Evolutionary conservation across 768 basidiomycete genomes (phyloP), one percentile per base, ranked within the genome.

Genomic region (Tephrocybe rancida): DNA sequence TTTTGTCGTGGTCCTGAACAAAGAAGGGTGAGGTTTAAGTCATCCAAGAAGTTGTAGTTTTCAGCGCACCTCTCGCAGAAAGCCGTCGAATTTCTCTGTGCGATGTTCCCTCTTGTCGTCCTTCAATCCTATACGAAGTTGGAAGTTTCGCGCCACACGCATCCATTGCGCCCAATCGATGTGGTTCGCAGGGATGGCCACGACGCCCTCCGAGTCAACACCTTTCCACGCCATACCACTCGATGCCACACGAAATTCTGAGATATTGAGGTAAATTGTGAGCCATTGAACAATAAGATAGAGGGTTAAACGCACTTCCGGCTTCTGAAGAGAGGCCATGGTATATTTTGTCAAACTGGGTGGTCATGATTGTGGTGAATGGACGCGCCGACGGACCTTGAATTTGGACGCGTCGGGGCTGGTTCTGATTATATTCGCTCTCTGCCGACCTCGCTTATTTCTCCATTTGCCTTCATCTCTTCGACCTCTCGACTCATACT

Each of bases 161-260:
- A 92, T 75, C 94, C 94, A 96, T 60, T 91, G 88, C 0, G 83
- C 86, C 86, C 88, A 93, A 70, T 92, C 94, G 59, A 97, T 88
- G 62, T 92, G 88, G 22, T 69, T 72, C 2, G 83, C 78, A 11
- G 85, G 75, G 53, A 95, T 78, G 10, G 88, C 85, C 11, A 78
- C 77, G 37, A 86, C 80, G 3, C 74, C 72, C 38, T 86, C 85
- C 13, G 75, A 79, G 16, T 91, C 90, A 43, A 83, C 81, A 38
- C 84, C 88, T 58, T 88, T 98, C 97, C 97, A 98, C 5, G 93
- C 97, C 77, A 98, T 87, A 41, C 97, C 97, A 60, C 87, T 90
- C 43, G 79, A 65, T 10, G 94, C 95, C 61, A 99, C 79, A 59
- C 97, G 93, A 56, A 98, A 79, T 75, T 92, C 90, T 92, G 60